These are phyloP conservation scores for Pseudodiploospora longispora DNA, from an alignment of 2,329 filamentous ascomycete species.

Conservation along the genomic window DNA sequence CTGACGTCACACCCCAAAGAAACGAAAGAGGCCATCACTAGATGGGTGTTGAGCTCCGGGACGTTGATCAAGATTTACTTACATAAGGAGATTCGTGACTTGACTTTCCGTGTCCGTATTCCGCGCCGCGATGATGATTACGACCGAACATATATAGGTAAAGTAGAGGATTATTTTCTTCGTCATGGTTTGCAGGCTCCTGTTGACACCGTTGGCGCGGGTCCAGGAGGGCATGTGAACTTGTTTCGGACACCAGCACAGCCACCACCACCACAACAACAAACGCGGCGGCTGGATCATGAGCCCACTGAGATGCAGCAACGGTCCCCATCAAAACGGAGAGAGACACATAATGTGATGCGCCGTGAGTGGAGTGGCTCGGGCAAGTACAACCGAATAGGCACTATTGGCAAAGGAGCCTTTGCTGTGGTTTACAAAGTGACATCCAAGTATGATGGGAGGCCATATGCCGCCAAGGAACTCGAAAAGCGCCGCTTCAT, in stretches of 20 bases:
- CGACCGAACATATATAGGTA: slow-evolving; percentile 57
- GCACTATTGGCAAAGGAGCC: slow-evolving; percentile 80
- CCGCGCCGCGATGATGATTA: slow-evolving; percentile 64
- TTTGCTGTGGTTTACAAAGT: slow-evolving; percentile 93
- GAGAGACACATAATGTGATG: slow-evolving; percentile 20
- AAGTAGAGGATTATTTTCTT: slow-evolving; percentile 59
- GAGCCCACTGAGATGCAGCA: slow-evolving; percentile 3
- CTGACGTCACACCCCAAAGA: slow-evolving; percentile 40
- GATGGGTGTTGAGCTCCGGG: slow-evolving; percentile 61
- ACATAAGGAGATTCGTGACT: slow-evolving; percentile 44
- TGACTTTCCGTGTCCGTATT: slow-evolving; percentile 79
- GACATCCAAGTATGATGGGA: slow-evolving; percentile 75
- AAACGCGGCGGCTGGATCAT: slow-evolving; percentile 1
- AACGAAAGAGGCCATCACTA: slow-evolving; percentile 24
- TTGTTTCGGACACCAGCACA: slow-evolving; percentile 22
- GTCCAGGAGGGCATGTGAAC: slow-evolving; percentile 37
- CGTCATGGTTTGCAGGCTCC: slow-evolving; percentile 25
- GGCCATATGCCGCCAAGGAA: slow-evolving; percentile 85
- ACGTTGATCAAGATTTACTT: slow-evolving; percentile 64
- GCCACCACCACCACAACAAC: background rate
- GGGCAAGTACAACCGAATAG: slow-evolving; percentile 72
- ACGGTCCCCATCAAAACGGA: slow-evolving; percentile 14
- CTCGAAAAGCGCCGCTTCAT: slow-evolving; percentile 89
- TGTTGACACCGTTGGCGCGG: slow-evolving; percentile 34
- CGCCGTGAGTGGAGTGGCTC: slow-evolving; percentile 74